These are phyloP conservation scores for Acidiella bohemica DNA, from an alignment of 495 filamentous ascomycete species.

Conservation along the genomic window DNA sequence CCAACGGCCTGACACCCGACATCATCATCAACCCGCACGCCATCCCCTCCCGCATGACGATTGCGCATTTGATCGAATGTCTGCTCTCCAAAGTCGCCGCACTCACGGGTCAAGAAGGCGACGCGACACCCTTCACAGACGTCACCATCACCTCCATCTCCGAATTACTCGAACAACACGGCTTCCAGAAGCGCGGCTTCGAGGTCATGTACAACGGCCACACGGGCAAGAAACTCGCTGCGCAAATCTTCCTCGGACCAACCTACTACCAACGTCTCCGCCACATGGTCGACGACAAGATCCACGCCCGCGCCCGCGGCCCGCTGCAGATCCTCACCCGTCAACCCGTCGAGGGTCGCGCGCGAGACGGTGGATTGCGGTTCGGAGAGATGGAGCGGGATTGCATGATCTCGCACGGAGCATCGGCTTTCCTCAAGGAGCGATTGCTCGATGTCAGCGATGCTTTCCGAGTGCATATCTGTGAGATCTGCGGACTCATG, in stretches of 20 bases:
- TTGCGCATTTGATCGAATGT: conserved; percentile 99
- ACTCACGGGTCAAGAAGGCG: conserved; percentile 81
- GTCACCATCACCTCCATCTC: conserved; percentile 95
- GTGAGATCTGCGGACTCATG: conserved; percentile 98
- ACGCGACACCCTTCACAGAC: conserved; percentile 95
- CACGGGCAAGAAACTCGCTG: conserved; percentile 80
- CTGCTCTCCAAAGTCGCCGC: conserved; percentile 88
- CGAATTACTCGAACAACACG: conserved; percentile 70
- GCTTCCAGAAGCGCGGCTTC: conserved; percentile 93
- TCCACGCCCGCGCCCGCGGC: conserved; percentile 89
- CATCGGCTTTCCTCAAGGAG: conserved; percentile 93
- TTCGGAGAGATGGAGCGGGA: conserved; percentile 99
- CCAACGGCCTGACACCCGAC: conserved; percentile 82
- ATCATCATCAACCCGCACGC: conserved; percentile 99
- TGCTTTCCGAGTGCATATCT: conserved; percentile 96
- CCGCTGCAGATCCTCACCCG: conserved; percentile 94
- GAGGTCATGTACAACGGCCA: conserved; percentile 99
- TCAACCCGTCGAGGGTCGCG: conserved; percentile 97
- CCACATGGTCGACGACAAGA: conserved; percentile 99
- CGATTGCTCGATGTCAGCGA: conserved; percentile 92
- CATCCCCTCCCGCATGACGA: conserved; percentile 99
- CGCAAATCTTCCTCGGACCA: conserved; percentile 91
- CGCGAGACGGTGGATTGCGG: conserved; percentile 90
- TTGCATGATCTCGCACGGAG: conserved; percentile 99
- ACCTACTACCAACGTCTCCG: conserved; percentile 98